Evolutionary conservation across 1,284 basidiomycete species (phyloP).

Genomic region (Schizophyllum commune): DNA sequence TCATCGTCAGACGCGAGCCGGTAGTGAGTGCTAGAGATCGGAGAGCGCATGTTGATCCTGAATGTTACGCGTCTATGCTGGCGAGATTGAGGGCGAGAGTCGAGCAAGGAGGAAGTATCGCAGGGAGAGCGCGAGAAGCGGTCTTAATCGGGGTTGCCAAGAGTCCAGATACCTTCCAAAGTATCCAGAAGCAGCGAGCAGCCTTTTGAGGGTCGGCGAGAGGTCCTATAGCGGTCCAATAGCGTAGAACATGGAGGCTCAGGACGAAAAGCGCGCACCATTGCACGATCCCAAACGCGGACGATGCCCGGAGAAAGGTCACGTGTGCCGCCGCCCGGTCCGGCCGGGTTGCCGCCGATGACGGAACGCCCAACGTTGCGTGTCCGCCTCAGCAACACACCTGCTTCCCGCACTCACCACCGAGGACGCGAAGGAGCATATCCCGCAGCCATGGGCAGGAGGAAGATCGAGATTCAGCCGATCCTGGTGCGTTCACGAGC

Average conservation of each 20-base stretch:
- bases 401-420: background rate
- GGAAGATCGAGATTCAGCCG: conserved; percentile 53
- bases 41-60: background rate
- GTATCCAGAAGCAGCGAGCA: background rate
- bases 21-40: background rate
- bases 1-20: background rate
- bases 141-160: too few species aligned
- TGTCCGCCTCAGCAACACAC: background rate
- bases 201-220: background rate
- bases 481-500: conserved; percentile 39
- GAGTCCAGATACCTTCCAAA: background rate
- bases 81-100: background rate
- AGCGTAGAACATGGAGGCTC: background rate
- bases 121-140: background rate
- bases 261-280: background rate
- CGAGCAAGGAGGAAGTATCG: background rate
- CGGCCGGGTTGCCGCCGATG: conserved; percentile 1
- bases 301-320: background rate
- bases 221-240: background rate
- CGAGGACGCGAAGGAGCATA: background rate
- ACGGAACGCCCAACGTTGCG: conserved; percentile 9
- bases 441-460: conserved; percentile 10
- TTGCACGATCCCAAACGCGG: background rate
- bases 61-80: background rate
- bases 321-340: background rate